phyloP scores from a whole-genome alignment of 2,329 filamentous ascomycete species.

The Penicillium sp. region DNA sequence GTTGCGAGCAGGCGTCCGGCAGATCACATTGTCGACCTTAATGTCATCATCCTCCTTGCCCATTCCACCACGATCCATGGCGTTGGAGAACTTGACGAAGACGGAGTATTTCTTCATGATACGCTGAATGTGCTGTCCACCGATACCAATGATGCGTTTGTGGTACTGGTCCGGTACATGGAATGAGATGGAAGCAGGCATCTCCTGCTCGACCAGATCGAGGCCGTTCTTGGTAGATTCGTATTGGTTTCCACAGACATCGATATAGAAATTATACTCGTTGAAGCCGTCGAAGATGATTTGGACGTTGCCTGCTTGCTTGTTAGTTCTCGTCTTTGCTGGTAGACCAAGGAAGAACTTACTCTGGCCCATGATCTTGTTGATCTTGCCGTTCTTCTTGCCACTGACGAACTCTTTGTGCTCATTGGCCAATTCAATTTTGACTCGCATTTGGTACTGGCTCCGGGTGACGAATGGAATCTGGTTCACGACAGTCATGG shows the following conservation, averaged over 20 bases:
- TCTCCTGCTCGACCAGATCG: conserved; percentile 93
- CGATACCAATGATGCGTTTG: conserved; percentile 98
- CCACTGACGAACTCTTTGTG: conserved; percentile 99
- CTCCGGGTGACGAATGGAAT: conserved; percentile 84
- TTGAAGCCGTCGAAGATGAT: conserved; percentile 99
- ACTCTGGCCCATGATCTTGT: conserved; percentile 99
- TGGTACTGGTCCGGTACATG: conserved; percentile 99
- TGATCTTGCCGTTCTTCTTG: conserved; percentile 99
- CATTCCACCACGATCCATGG: conserved; percentile 93
- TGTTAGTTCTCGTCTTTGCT: conserved; percentile 11
- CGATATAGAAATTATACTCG: conserved; percentile 99
- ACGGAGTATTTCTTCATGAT: conserved; percentile 99
- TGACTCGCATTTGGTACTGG: conserved; percentile 91
- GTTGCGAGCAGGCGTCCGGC: conserved; percentile 93
- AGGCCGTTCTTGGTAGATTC: conserved; percentile 93
- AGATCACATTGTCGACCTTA: conserved; percentile 98
- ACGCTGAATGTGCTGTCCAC: conserved; percentile 95
- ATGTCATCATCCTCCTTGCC: conserved; percentile 97
- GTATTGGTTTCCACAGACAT: conserved; percentile 89
- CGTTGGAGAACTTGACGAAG: conserved; percentile 99
- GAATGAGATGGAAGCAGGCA: conserved; percentile 98
- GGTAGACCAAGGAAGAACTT: conserved; percentile 27
- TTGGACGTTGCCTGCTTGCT: conserved; percentile 74
- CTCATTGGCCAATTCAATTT: conserved; percentile 98
- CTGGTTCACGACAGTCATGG: conserved; percentile 90